A percentile compares a stretch with the other conserved stretches of the same genome.
Conservation (phyloP, 2,329 filamentous ascomycete genomes). For the Verticillium albo-atrum region DNA sequence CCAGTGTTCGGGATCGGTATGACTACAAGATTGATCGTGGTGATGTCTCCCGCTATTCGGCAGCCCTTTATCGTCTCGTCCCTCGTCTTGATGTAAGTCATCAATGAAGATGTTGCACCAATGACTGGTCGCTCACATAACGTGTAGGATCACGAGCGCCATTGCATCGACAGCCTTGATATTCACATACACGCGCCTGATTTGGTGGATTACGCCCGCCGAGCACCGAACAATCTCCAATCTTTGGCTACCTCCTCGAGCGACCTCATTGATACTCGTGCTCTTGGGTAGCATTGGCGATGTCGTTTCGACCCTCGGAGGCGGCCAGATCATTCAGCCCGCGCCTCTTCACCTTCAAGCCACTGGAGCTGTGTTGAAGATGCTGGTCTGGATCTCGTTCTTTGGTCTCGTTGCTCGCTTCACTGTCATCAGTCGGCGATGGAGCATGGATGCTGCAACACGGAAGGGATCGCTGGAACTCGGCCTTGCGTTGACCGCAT, state of each 20-base stretch:
- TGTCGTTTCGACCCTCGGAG: slow-evolving; percentile 1
- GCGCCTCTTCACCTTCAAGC: slow-evolving; percentile 1
- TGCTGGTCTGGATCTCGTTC: slow-evolving; percentile 5
- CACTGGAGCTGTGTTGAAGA: slow-evolving; percentile 4
- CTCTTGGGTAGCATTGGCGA: slow-evolving; percentile 4
- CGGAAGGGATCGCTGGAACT: slow-evolving; percentile 2
- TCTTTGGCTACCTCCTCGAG: slow-evolving; percentile 9
- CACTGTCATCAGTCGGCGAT: slow-evolving; percentile 4
- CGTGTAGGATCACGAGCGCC: background rate
- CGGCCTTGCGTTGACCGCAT: slow-evolving; percentile 5
- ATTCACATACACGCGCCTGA: slow-evolving; percentile 11
- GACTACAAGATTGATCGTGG: background rate
- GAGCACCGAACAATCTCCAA: slow-evolving; percentile 3
- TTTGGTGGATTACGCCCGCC: slow-evolving; percentile 8
- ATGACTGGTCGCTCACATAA: background rate
- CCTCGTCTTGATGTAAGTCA: background rate
- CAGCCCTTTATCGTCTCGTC: background rate
- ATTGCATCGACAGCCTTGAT: slow-evolving; percentile 1
- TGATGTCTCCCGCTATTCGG: background rate
- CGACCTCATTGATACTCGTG: slow-evolving; percentile 3
- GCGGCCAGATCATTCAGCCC: slow-evolving; percentile 4
- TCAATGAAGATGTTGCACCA: too few relatives aligned
- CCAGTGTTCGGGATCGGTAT: background rate
- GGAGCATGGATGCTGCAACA: slow-evolving; percentile 2
- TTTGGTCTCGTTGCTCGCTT: slow-evolving; percentile 3